phyloP scores from a whole-genome alignment of 768 basidiomycete species.

The Sistotremastrum suecicum region DNA sequence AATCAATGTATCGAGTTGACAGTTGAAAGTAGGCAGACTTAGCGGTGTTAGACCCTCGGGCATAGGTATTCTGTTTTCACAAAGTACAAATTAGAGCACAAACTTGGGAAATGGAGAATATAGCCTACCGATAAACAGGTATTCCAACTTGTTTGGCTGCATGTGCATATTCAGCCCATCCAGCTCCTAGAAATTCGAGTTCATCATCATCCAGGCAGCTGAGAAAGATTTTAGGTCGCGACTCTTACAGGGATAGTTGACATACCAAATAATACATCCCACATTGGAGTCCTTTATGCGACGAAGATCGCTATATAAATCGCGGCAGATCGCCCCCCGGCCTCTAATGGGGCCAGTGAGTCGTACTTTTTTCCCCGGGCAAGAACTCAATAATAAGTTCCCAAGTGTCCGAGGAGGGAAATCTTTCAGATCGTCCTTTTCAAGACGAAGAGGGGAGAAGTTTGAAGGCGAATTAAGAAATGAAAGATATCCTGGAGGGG shows the following conservation, averaged over 20 bases:
- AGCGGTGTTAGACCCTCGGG: constrained; percentile 81
- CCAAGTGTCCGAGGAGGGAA: constrained; percentile 34
- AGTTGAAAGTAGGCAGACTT: constrained; percentile 42
- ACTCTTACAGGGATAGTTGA: constrained; percentile 1
- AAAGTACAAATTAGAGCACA: constrained; percentile 1
- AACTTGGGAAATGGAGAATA: not conserved
- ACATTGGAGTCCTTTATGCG: constrained; percentile 66
- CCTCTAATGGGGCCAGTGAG: constrained; percentile 65
- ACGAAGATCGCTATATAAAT: constrained; percentile 59
- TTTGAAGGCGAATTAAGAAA: no score
- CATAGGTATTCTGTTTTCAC: constrained; percentile 54
- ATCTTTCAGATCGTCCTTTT: no score
- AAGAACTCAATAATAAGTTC: constrained; percentile 82
- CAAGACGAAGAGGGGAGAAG: no score
- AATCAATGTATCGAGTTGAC: constrained; percentile 50
- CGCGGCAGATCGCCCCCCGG: constrained; percentile 68
- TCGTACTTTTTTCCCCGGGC: constrained; percentile 91
- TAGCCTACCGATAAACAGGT: constrained; percentile 59
- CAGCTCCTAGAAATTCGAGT: constrained; percentile 70
- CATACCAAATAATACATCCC: constrained; percentile 71
- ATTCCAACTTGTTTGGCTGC: constrained; percentile 51
- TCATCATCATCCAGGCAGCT: constrained; percentile 83
- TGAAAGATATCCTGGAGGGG: no score
- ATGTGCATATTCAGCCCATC: constrained; percentile 64
- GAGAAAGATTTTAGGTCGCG: constrained; percentile 2